Evolutionary conservation across 306 rosid genomes (phyloP), one percentile per base, ranked within the genome.

Genomic region (Acacia melanoxylon): DNA sequence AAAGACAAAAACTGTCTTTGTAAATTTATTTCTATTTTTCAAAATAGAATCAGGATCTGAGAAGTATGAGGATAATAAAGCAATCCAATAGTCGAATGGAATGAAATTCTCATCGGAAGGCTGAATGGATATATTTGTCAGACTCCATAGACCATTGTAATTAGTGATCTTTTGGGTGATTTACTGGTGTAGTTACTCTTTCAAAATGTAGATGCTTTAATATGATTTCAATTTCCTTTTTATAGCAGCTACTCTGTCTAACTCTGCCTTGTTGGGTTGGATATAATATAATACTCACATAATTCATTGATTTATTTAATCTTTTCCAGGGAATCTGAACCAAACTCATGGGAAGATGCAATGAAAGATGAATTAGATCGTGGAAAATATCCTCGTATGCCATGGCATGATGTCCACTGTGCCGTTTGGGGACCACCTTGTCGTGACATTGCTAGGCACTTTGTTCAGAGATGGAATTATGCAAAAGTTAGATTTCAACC

Each of bases 401-500:
- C 98, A 74, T 96, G 99, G 99, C 99, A 96, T 84, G 99, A 96
- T 74, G 98, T 96, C 76, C 98, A 93, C 70, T 96, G 99, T 83
- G 98, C 98, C 76, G 89, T 96, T 74, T 93, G 97, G 97, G 99
- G 99, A 78, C 97, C 99, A 84, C 94, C 98, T 65, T 96, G 99
- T 87, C 97, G 97, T 82, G 99, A 96, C 65, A 80, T 93, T 75
- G 99, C 99, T 73, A 93, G 99, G 86, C 99, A 96, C 80, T 96
- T 96, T 86, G 99, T 96, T 88, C 99, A 96, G 88, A 91, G 99
- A 79, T 96, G 99, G 99, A 96, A 96, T 86, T 96, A 96, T 78
- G 98, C 99, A n/a, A 96, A 96, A 96, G 99, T 96, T 66, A 45
- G 86, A 49, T 62, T 68, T 74, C 15, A 25, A 75, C 74, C 69